phyloP scores from a whole-genome alignment of 352 stramenopile genomes.

The Phytophthora macrochlamydospora region DNA sequence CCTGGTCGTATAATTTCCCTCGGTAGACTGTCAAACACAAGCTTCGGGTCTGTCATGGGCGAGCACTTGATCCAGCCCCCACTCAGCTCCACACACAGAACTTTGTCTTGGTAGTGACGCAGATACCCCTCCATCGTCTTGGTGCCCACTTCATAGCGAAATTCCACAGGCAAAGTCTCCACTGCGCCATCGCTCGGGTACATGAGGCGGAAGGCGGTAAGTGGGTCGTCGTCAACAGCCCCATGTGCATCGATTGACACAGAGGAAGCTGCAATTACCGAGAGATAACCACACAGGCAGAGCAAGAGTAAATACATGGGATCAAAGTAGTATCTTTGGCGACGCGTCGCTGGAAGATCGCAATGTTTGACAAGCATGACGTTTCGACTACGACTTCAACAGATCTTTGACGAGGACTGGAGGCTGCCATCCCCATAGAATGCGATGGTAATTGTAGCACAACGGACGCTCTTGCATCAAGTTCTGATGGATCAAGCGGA shows the following conservation, averaged over 20 bases:
- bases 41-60: conserved; percentile 5
- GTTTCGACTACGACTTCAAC: neutral
- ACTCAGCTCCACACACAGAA: conserved; percentile 26
- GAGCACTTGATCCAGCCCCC: conserved; percentile 6
- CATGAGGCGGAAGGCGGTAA: conserved; percentile 16
- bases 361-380: neutral
- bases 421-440: neutral
- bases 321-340: neutral
- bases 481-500: conserved; percentile 52
- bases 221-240: conserved; percentile 5
- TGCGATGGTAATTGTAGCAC: conserved; percentile 4
- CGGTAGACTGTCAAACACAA: conserved; percentile 11
- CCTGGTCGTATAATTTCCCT: conserved; percentile 11
- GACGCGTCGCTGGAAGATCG: neutral
- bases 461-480: conserved; percentile 1
- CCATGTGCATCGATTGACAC: neutral
- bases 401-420: neutral
- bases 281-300: neutral
- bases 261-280: neutral
- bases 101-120: conserved; percentile 6
- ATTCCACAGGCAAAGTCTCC: conserved; percentile 9
- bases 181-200: conserved; percentile 14
- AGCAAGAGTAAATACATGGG: neutral
- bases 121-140: conserved; percentile 12
- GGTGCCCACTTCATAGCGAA: conserved; percentile 11